Evolutionary conservation across 2,329 filamentous ascomycete genomes (phyloP), one percentile per base, ranked within the genome.

Genomic region (Beauveria scarabaeidicola): DNA sequence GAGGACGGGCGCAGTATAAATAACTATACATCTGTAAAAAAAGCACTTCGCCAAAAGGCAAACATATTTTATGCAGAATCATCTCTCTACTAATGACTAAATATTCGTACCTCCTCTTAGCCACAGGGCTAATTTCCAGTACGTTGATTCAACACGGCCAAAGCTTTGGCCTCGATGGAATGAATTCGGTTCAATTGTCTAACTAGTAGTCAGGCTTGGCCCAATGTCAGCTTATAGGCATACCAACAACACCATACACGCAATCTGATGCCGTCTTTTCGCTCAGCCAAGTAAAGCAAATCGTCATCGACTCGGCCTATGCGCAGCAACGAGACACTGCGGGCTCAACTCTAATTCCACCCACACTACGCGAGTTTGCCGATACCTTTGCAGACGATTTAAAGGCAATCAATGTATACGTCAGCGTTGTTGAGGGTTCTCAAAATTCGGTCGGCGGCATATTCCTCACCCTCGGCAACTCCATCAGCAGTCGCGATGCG

Each of bases 401-500:
- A 3, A n/a, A 43, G 41, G 41, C 17, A 19, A 19, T 43, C 19
- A 19, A 19, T 10, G 19, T 43, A 43, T 0, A 4, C 10, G 41
- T 19, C 41, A 19, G 41, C n/a, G 41, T 43, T 19, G 41, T 43
- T 21, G 41, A 43, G 41, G 41, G 8, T 10, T 43, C 41, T 11
- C 5, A 19, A n/a, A 43, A 19, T 10, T 21, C 41, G n/a, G n/a
- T 10, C 7, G 41, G 41, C n/a, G 41, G 19, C 41, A 43, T 43
- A n/a, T 43, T 43, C 9, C 41, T 43, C n/a, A 43, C 41, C 19
- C 41, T 43, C n/a, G n/a, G 41, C 17, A 43, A 43, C n/a, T 43
- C 41, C n/a, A 19, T n/a, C 41, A 19, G 17, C 9, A 43, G n/a
- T 21, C 41, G 19, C 5, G 75, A 80, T 64, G 78, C 70, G 5